phyloP scores from a whole-genome alignment of 345 rosid genomes.

The Litchi chinensis region DNA sequence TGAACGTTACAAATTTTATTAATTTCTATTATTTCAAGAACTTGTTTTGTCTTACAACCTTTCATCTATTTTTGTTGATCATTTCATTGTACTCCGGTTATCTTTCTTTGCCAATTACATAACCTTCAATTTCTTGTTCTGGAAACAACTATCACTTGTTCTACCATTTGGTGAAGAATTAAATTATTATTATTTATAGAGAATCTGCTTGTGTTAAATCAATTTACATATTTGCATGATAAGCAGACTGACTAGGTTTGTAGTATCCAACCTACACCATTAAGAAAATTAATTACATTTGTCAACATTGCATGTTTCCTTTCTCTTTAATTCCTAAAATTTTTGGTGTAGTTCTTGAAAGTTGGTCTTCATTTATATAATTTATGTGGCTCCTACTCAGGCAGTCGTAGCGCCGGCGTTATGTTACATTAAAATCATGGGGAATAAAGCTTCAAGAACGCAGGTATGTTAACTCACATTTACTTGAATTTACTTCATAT shows the following conservation, averaged over 20 bases:
- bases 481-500: conserved; percentile 3
- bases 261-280: neutral
- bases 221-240: too few species aligned
- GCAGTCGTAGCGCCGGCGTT: conserved; percentile 77
- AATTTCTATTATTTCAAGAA: too few species aligned
- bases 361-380: neutral
- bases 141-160: too few species aligned
- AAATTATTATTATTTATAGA: too few species aligned
- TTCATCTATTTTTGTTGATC: too few species aligned
- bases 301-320: neutral
- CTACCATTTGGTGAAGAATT: too few species aligned
- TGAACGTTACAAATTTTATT: too few species aligned
- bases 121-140: too few species aligned
- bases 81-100: too few species aligned
- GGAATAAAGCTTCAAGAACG: conserved; percentile 65
- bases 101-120: too few species aligned
- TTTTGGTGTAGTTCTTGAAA: neutral
- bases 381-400: conserved; percentile 40
- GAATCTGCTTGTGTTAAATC: too few species aligned
- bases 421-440: conserved; percentile 73
- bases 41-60: too few species aligned
- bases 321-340: neutral
- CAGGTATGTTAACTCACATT: conserved; percentile 45
- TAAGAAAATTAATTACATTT: neutral
- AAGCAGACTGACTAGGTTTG: neutral